Evolutionary conservation across 208 protist species (phyloP).

Genomic region (Leishmania mexicana): DNA sequence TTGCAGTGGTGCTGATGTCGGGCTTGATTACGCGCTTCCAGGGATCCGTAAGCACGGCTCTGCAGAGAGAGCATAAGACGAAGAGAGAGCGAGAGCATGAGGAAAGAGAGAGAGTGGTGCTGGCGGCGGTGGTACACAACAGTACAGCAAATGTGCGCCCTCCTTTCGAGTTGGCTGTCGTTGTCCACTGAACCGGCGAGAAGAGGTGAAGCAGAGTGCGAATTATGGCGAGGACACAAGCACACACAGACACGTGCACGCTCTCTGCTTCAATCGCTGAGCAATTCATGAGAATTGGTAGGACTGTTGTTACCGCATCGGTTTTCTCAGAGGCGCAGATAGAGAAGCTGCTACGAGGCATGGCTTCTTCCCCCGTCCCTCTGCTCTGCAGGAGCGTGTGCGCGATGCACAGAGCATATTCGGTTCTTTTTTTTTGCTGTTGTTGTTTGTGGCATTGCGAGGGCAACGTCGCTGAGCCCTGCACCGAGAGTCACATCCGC

Average conservation of each 20-base stretch:
- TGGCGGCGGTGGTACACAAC: not conserved
- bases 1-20: slow-evolving; percentile 30
- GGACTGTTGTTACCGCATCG: not conserved
- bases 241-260: not conserved
- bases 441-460: not conserved
- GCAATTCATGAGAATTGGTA: not conserved
- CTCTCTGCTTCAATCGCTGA: not conserved
- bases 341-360: not conserved
- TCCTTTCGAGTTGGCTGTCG: not conserved
- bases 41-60: not conserved
- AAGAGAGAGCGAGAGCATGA: not conserved
- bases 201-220: not conserved
- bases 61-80: not conserved
- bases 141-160: not conserved
- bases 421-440: not conserved
- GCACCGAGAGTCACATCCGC: not conserved
- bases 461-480: not conserved
- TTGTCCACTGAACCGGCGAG: not conserved
- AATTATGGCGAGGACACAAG: not conserved
- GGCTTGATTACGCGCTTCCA: not conserved
- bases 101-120: not conserved
- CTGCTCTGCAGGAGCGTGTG: not conserved
- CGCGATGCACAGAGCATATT: not conserved
- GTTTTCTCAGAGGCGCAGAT: no score
- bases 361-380: not conserved